These are phyloP conservation scores for Celoporthe dispersa DNA, from an alignment of 2,329 filamentous ascomycete genomes.

Conservation along the genomic window DNA sequence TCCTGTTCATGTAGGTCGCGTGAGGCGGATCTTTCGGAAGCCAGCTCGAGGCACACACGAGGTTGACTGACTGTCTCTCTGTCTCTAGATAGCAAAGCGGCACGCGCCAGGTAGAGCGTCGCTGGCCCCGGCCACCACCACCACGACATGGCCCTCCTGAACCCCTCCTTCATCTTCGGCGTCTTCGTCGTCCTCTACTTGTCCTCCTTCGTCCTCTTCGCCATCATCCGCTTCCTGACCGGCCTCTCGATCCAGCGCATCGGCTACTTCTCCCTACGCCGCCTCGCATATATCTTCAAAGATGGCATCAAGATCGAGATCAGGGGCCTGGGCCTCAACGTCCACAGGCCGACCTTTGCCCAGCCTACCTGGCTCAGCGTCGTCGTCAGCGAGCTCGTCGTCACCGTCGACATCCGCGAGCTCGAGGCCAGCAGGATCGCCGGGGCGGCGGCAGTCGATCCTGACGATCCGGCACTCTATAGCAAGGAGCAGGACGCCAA, in stretches of 20 bases:
- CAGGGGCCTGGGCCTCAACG: constrained; percentile 80
- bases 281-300: constrained; percentile 85
- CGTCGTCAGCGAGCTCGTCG: constrained; percentile 80
- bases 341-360: constrained; percentile 94
- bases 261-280: constrained; percentile 88
- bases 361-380: constrained; percentile 97
- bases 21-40: constrained; percentile 18
- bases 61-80: constrained; percentile 20
- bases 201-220: constrained; percentile 90
- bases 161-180: constrained; percentile 84
- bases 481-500: constrained; percentile 31
- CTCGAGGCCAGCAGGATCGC: constrained; percentile 56
- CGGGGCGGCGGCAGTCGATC: constrained; percentile 38
- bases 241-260: constrained; percentile 95
- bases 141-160: constrained; percentile 64
- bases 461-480: constrained; percentile 27
- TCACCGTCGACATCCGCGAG: constrained; percentile 78
- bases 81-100: constrained; percentile 28
- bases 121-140: constrained; percentile 28
- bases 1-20: constrained; percentile 28
- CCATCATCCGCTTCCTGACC: constrained; percentile 87
- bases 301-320: constrained; percentile 92
- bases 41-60: background rate
- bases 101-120: constrained; percentile 31
- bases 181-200: constrained; percentile 86